phyloP scores from a whole-genome alignment of 441 rosid species.

The Populus tomentosa region DNA sequence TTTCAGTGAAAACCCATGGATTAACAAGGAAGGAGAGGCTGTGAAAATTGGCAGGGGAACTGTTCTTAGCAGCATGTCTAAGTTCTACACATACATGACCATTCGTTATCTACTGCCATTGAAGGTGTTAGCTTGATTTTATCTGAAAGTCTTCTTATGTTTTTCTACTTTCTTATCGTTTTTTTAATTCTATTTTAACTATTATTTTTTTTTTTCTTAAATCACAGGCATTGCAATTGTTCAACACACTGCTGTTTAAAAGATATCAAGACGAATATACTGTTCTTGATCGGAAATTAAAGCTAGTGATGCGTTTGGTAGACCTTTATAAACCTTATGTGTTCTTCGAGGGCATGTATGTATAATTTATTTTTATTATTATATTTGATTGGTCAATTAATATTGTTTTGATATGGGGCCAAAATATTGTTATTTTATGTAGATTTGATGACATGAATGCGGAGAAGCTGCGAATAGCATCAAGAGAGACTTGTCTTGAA shows the following conservation, averaged over 20 bases:
- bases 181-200: neutral
- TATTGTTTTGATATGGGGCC: too few species aligned
- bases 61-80: constrained; percentile 39
- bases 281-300: constrained; percentile 36
- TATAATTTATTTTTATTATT: neutral
- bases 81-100: constrained; percentile 60
- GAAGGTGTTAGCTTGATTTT: constrained; percentile 30
- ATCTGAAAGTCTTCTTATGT: neutral
- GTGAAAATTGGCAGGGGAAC: constrained; percentile 41
- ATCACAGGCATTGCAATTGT: constrained; percentile 1
- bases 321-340: constrained; percentile 48
- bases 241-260: constrained; percentile 20
- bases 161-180: neutral
- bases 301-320: constrained; percentile 33
- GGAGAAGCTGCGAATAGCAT: constrained; percentile 23
- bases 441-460: constrained; percentile 36
- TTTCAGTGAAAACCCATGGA: constrained; percentile 63
- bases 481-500: constrained; percentile 20
- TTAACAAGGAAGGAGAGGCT: constrained; percentile 54
- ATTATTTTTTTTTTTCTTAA: neutral
- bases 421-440: too few species aligned
- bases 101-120: constrained; percentile 49
- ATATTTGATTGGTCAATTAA: neutral
- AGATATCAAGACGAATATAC: constrained; percentile 27
- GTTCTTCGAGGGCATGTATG: constrained; percentile 32